Conservation (phyloP, 306 rosid species). For the Mucuna pruriens region DNA sequence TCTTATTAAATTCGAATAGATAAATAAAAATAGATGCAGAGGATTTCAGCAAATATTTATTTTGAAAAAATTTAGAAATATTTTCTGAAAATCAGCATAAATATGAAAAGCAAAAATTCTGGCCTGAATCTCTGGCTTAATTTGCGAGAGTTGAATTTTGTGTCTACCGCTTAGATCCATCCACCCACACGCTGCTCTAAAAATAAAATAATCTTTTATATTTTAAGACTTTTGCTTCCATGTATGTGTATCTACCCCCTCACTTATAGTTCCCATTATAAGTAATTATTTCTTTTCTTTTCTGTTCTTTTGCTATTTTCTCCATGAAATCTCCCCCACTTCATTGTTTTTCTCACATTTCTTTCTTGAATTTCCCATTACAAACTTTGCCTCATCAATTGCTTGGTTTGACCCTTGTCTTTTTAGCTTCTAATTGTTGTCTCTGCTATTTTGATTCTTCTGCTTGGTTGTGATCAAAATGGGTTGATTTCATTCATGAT, state of each 20-base stretch:
- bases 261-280: constrained; percentile 40
- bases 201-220: constrained; percentile 20
- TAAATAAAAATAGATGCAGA: too few species aligned
- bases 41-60: too few species aligned
- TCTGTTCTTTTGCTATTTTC: constrained; percentile 16
- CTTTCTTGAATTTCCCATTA: background rate
- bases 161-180: background rate
- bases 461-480: constrained; percentile 39
- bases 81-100: background rate
- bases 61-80: background rate
- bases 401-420: constrained; percentile 5
- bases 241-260: constrained; percentile 7
- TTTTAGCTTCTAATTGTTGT: constrained; percentile 39
- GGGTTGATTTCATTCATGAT: constrained; percentile 39
- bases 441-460: constrained; percentile 11
- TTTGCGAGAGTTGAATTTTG: constrained; percentile 19
- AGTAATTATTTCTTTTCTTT: constrained; percentile 30
- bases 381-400: constrained; percentile 34
- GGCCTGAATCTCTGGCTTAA: constrained; percentile 11
- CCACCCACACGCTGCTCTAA: constrained; percentile 20
- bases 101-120: background rate
- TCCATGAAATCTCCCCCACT: constrained; percentile 31
- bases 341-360: background rate
- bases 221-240: constrained; percentile 7
- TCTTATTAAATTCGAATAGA: too few species aligned